Evolutionary conservation across 257 asterid species (phyloP).

Genomic region (Primulina tabacum): DNA sequence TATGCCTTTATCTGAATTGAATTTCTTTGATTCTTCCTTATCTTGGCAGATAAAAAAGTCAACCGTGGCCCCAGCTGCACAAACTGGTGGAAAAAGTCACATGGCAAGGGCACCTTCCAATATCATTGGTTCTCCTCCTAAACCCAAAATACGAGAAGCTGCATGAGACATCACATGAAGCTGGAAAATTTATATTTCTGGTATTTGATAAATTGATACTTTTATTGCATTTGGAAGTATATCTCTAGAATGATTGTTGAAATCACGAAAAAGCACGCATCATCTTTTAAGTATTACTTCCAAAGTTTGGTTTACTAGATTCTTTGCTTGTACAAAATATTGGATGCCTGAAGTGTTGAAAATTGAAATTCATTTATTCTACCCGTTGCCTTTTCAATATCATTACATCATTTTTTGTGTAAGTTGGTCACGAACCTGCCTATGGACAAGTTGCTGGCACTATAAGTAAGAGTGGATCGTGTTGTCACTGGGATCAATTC

Average conservation of each 20-base stretch:
- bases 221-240: background rate
- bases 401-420: too few relatives aligned
- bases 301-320: background rate
- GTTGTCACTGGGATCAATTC: background rate
- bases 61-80: conserved; percentile 37
- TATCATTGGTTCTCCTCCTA: conserved; percentile 66
- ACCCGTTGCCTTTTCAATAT: background rate
- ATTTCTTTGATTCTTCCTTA: background rate
- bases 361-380: background rate
- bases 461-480: background rate
- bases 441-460: background rate
- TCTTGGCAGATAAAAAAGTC: conserved; percentile 71
- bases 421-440: background rate
- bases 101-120: conserved; percentile 52
- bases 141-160: conserved; percentile 59
- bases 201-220: background rate
- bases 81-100: conserved; percentile 63
- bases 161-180: conserved; percentile 29
- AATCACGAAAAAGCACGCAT: background rate
- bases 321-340: background rate
- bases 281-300: background rate
- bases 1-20: background rate
- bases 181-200: conserved; percentile 1
- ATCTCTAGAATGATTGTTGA: background rate
- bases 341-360: background rate